Conservation (phyloP, 768 basidiomycete genomes). For the Russula sp. region DNA sequence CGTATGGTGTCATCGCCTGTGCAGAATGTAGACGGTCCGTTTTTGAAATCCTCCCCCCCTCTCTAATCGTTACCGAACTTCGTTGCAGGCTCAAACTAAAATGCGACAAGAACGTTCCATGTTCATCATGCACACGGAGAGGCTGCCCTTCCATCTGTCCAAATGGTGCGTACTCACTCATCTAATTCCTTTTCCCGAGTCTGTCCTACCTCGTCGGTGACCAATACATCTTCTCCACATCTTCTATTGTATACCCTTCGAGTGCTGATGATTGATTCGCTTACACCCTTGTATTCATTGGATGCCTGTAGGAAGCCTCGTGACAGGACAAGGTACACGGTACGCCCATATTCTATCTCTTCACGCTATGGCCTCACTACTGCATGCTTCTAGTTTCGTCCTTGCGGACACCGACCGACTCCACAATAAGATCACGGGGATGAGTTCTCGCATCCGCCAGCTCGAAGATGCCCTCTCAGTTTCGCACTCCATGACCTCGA, state of each 20-base stretch:
- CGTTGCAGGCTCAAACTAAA: slow-evolving; percentile 57
- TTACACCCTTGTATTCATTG: neutral
- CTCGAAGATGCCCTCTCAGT: slow-evolving; percentile 66
- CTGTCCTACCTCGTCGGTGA: neutral
- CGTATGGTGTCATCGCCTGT: slow-evolving; percentile 29
- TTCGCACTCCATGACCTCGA: slow-evolving; percentile 46
- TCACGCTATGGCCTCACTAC: neutral
- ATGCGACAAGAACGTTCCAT: slow-evolving; percentile 67
- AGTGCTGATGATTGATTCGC: neutral
- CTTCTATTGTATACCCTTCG: neutral
- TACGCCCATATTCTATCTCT: slow-evolving; percentile 35
- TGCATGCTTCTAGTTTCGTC: slow-evolving; percentile 49
- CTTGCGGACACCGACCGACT: slow-evolving; percentile 69
- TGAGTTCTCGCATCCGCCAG: slow-evolving; percentile 69
- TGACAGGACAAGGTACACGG: slow-evolving; percentile 78
- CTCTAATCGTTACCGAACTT: neutral
- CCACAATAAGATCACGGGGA: slow-evolving; percentile 62
- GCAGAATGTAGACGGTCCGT: slow-evolving; percentile 31
- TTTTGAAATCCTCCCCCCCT: neutral
- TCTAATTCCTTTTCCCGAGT: neutral
- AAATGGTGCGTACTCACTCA: slow-evolving; percentile 43
- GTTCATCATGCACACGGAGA: slow-evolving; percentile 59
- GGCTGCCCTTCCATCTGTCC: slow-evolving; percentile 79
- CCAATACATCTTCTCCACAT: neutral
- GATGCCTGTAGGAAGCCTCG: slow-evolving; percentile 48